Conservation (phyloP, 2,329 filamentous ascomycete species). For the Aspergillus thermomutatus region DNA sequence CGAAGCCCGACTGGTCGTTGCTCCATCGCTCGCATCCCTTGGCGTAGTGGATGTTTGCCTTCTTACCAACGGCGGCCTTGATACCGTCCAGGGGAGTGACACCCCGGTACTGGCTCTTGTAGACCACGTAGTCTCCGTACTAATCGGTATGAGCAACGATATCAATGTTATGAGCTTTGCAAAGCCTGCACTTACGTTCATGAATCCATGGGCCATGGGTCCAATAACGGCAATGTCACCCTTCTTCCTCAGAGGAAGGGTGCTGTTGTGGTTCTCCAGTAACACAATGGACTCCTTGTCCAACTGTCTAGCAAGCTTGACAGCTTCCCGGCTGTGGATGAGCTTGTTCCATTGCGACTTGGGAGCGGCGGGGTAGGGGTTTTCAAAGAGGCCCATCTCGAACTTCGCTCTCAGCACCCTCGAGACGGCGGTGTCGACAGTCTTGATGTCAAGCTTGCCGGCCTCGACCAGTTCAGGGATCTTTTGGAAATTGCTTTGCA, state of each 20-base stretch:
- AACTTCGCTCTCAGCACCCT: constrained; percentile 67
- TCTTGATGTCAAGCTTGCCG: constrained; percentile 56
- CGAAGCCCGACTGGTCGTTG: constrained; percentile 64
- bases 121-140: constrained; percentile 73
- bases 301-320: constrained; percentile 59
- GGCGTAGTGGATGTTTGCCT: constrained; percentile 62
- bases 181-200: constrained; percentile 56
- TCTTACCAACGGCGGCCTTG: constrained; percentile 52
- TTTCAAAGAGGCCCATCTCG: constrained; percentile 66
- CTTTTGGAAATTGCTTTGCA: constrained; percentile 56
- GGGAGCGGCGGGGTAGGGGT: constrained; percentile 60
- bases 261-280: constrained; percentile 55
- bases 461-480: constrained; percentile 63
- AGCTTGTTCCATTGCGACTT: constrained; percentile 54
- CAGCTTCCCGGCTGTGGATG: constrained; percentile 60
- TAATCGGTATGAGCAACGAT: constrained; percentile 22
- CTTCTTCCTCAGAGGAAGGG: constrained; percentile 57
- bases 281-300: constrained; percentile 63
- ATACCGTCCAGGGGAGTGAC: constrained; percentile 70
- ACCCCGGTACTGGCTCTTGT: constrained; percentile 60
- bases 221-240: constrained; percentile 72
- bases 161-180: not conserved
- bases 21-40: constrained; percentile 73
- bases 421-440: constrained; percentile 65
- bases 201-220: constrained; percentile 68